Base-by-base conservation (phyloP, 768 basidiomycete genomes). In the Termitomyces heimii region DNA sequence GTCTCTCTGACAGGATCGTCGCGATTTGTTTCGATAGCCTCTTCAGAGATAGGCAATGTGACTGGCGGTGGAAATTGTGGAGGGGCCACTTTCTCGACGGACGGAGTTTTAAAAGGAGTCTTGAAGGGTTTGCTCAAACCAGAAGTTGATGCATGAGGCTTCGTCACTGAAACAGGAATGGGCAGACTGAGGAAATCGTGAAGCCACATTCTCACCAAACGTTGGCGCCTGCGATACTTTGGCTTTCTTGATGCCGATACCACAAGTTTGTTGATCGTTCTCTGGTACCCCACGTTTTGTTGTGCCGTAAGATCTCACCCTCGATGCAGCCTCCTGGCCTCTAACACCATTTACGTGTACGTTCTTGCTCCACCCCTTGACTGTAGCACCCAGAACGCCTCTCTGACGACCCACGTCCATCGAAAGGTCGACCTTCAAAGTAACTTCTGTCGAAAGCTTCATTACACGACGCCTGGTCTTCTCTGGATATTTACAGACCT, bases 401-500 rank as follows among this genome's bases (percentile, higher is more conserved):
- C 31, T 51, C 34, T 22, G 48, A 43, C 16, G 31, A 37, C 31
- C 18, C 34, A 37, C 35, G 22, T 47, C 34, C 66, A 59, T 52
- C 69, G 67, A 8, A 63, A 61, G 4, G 55, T 55, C n/a, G 68
- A 72, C 26, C 26, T 53, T 43, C 26, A 49, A 10, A 49, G 54
- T 63, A 61, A 72, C 70, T 45, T 66, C 63, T 1, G 75, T 67
- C 0, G 83, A 80, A 4, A 92, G 74, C n/a, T 77, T 78, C 26
- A 61, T 65, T 55, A 80, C 77, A 28, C 78, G 77, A 3, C 67
- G 71, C 52, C 68, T 75, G 0, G 82, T 80, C 71, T 85, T 91
- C 24, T 85, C 84, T 0, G 89, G 87, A 60, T 84, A 83, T 70
- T 88, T 90, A 73, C 92, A 93, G 3, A 91, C 78, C 91, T 92